These are phyloP conservation scores for Clitopilus passeckerianus DNA, from an alignment of 768 basidiomycete species.

Conservation along the genomic window DNA sequence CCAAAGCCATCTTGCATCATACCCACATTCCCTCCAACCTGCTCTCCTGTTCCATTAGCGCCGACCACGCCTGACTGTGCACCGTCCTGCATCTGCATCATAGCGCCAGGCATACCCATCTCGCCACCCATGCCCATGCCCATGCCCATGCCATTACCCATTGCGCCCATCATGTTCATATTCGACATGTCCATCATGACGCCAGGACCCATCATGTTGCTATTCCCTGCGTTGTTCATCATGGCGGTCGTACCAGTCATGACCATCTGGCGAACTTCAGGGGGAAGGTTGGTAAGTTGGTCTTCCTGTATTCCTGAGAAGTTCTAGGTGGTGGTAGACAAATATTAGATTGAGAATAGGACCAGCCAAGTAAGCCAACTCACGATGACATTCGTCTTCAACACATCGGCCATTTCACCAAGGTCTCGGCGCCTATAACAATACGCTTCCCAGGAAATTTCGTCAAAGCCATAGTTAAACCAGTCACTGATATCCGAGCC, in stretches of 20 bases:
- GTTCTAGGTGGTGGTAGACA: conserved; percentile 40
- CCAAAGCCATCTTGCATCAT: conserved; percentile 48
- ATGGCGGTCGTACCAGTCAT: conserved; percentile 78
- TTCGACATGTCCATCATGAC: conserved; percentile 81
- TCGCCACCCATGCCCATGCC: conserved; percentile 63
- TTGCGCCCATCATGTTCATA: conserved; percentile 59
- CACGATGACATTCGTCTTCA: conserved; percentile 82
- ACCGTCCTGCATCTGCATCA: conserved; percentile 52
- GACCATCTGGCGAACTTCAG: conserved; percentile 82
- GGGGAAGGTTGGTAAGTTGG: conserved; percentile 70
- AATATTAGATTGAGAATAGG: conserved; percentile 1
- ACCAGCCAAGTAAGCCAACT: conserved; percentile 20
- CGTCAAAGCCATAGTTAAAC: conserved; percentile 99
- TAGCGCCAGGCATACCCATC: conserved; percentile 55
- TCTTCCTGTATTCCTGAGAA: conserved; percentile 82
- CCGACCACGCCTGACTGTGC: conserved; percentile 30
- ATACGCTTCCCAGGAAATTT: conserved; percentile 92
- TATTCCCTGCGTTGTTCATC: conserved; percentile 56
- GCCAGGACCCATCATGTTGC: conserved; percentile 57
- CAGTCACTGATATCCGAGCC: conserved; percentile 94
- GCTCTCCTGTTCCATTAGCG: conserved; percentile 36
- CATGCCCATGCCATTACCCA: conserved; percentile 57
- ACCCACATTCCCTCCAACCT: conserved; percentile 29
- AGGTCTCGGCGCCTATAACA: conserved; percentile 79
- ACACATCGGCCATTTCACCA: conserved; percentile 71